A percentile compares a stretch with the other conserved stretches of the same genome.
Conservation (phyloP, 257 asterid genomes). For the Penstemon eatonii region DNA sequence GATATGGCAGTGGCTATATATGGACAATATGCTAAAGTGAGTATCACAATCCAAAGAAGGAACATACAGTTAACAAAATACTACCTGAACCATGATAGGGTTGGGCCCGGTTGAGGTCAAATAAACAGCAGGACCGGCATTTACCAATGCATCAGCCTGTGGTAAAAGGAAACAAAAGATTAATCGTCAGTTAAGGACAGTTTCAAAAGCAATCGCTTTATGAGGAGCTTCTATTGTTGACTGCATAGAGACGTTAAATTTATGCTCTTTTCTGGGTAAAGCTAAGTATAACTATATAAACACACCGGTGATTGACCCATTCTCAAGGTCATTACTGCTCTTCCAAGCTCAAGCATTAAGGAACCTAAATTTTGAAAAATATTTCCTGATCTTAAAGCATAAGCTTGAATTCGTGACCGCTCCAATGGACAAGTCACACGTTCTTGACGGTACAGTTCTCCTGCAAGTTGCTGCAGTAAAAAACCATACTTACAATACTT, state of each 20-base stretch:
- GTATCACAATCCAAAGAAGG: conserved; percentile 13
- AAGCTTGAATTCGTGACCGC: conserved; percentile 71
- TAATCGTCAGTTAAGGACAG: conserved; percentile 13
- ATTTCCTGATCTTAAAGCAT: conserved; percentile 72
- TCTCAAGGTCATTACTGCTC: conserved; percentile 81
- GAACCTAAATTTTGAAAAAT: conserved; percentile 81
- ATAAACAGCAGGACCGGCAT: conserved; percentile 94
- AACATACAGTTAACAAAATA: conserved; percentile 16
- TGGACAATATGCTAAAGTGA: conserved; percentile 17
- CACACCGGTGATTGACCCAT: conserved; percentile 89
- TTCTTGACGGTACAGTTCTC: conserved; percentile 62
- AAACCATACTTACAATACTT: conserved; percentile 11
- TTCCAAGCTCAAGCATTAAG: conserved; percentile 89
- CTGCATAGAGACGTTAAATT: neutral
- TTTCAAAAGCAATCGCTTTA: neutral
- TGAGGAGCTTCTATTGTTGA: neutral
- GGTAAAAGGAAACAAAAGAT: conserved; percentile 9
- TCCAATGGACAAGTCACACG: conserved; percentile 58
- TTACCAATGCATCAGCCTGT: conserved; percentile 92
- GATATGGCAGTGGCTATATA: conserved; percentile 80
- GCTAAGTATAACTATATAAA: conserved; percentile 5
- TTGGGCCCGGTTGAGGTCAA: conserved; percentile 83
- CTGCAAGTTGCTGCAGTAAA: conserved; percentile 68
- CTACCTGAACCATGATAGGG: conserved; percentile 98
- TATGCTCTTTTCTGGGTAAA: no score